Base-by-base conservation (phyloP, 169 alveolate genomes). In the Eimeria tenella region DNA sequence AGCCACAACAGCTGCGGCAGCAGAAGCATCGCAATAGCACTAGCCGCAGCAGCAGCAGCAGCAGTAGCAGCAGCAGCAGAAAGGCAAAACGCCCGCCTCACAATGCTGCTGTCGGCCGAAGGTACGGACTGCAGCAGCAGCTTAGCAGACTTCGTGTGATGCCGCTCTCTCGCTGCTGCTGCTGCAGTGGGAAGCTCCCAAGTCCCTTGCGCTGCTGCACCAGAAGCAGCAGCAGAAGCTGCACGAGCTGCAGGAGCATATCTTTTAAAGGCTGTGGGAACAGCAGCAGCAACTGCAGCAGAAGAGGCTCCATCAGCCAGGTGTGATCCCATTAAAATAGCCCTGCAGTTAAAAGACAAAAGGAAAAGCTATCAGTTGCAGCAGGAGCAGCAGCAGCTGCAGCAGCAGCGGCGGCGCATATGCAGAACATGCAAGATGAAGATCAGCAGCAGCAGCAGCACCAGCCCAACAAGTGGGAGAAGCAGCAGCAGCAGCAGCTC, bases 401-500 rank as follows among this genome's bases (percentile, higher is more conserved):
- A 0, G 74, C 23, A 4, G 74, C 74, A 63, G 74, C 42, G 2
- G 42, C 42, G 2, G 42, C 42, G 68, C 68, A 58, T 0, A 10
- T 58, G 42, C 2, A 31, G 42, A 31, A 31, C 42, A 31, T 31
- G 42, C 42, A 2, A 31, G 42, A 31, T 31, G 42, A 31, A 31
- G 42, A 31, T 31, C 42, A 31, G 42, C 42, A 31, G 42, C 42
- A 31, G 42, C 42, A 31, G 74, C 74, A 63, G 74, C 74, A 63
- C 2, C 74, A 13, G 74, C 25, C 4, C 9, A n/a, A 63, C 42
- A n/a, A 63, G n/a, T 31, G 21, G 2, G 9, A 63, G n/a, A n/a
- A 63, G 74, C 74, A 63, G 74, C 74, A 63, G n/a, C 13, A 63
- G 74, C 74, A 63, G 74, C 74, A 7, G 23, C 74, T 13, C 42